phyloP scores from a whole-genome alignment of 73 alveolate species.

The Paramecium pentaurelia region DNA sequence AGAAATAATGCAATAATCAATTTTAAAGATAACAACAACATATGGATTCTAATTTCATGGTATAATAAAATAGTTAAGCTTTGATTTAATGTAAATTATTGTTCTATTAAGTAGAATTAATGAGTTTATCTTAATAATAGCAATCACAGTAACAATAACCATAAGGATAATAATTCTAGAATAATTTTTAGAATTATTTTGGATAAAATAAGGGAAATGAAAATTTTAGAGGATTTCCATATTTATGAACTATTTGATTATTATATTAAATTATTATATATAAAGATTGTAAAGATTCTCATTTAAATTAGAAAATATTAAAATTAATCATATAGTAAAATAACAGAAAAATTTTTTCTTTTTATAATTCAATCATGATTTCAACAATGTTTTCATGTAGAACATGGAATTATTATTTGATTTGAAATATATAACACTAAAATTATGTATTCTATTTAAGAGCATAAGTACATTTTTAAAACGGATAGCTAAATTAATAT shows the following conservation, averaged over 20 bases:
- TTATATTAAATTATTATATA: not conserved
- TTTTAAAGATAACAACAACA: not conserved
- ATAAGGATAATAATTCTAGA: not conserved
- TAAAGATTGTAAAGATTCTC: not conserved
- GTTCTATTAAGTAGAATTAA: not conserved
- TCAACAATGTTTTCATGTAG: not conserved
- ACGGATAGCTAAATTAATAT: not conserved
- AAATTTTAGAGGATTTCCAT: slow-evolving; percentile 1
- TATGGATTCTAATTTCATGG: slow-evolving; percentile 15
- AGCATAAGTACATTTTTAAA: not conserved
- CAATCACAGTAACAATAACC: not conserved
- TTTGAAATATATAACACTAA: not conserved
- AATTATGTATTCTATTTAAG: not conserved
- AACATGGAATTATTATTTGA: not conserved
- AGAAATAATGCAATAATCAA: not conserved
- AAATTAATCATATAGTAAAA: not conserved
- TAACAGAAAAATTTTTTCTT: not conserved
- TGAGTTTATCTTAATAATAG: not conserved
- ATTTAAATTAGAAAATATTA: not conserved
- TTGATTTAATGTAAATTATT: not conserved
- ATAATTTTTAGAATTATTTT: not conserved
- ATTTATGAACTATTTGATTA: not conserved
- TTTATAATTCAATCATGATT: not conserved
- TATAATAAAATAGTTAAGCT: slow-evolving; percentile 2
- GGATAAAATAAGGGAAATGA: slow-evolving; percentile 1